Percentiles rank a stretch among this genome's conserved stretches.
These are phyloP conservation scores for Pythium pectinolyticum DNA, from an alignment of 352 stramenopile species.

Conservation along the genomic window DNA sequence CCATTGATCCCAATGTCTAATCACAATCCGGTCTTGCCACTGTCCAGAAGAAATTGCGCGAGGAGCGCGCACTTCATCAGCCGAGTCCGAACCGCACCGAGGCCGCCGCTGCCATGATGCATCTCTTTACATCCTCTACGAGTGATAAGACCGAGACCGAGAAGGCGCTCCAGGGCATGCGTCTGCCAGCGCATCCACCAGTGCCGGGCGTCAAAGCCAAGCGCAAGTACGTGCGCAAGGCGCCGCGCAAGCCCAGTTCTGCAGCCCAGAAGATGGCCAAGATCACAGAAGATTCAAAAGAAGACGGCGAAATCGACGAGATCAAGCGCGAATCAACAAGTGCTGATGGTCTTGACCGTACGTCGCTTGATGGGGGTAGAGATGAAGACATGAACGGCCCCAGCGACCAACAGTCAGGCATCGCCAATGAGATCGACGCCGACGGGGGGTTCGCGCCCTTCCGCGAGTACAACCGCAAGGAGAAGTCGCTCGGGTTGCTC, in stretches of 20 bases:
- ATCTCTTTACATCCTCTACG: constrained; percentile 54
- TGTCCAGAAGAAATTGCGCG: constrained; percentile 14
- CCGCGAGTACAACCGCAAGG: constrained; percentile 86
- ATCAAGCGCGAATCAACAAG: background rate
- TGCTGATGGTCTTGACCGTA: too few relatives aligned
- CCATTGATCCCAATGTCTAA: background rate
- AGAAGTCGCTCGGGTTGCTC: constrained; percentile 82
- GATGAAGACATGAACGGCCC: constrained; percentile 21
- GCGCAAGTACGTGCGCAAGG: constrained; percentile 63
- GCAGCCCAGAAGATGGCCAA: constrained; percentile 51
- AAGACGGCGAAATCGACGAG: constrained; percentile 17
- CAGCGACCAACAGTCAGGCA: constrained; percentile 12
- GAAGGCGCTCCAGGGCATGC: background rate
- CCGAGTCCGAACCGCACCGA: constrained; percentile 79
- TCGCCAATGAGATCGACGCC: constrained; percentile 20
- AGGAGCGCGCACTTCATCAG: constrained; percentile 42
- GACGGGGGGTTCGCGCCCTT: constrained; percentile 60
- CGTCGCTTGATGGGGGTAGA: background rate
- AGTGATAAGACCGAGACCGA: constrained; percentile 22
- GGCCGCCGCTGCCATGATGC: constrained; percentile 78
- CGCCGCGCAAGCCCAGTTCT: constrained; percentile 31
- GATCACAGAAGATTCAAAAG: constrained; percentile 23
- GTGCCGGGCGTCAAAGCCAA: constrained; percentile 43
- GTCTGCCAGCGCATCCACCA: constrained; percentile 22
- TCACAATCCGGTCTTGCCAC: background rate